Evolutionary conservation across 2,329 filamentous ascomycete genomes (phyloP), one percentile per base, ranked within the genome.

Genomic region (Trichoderma sp.): DNA sequence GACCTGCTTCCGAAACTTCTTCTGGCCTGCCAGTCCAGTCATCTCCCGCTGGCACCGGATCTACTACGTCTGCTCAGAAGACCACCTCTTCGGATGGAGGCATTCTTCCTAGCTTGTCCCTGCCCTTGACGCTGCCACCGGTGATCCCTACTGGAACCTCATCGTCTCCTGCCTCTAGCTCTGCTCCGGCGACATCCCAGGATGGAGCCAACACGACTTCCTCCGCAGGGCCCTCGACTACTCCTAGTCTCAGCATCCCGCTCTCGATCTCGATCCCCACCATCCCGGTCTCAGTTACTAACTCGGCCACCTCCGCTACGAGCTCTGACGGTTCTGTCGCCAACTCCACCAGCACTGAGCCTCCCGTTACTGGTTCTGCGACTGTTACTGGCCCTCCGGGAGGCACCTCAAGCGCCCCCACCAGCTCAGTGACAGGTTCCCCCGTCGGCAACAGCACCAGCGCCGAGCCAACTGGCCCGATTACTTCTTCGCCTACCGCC

Each of bases 61-160:
- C 64, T 39, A n/a, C 60, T 15, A 32, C 36, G 11, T 43, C 43
- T 60, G 12, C 6, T 51, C 61, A 26, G 75, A 72, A 26, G 34
- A 64, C 72, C 5, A 74, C 72, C n/a, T 70, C 74, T 39, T 73
- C 75, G 11, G 73, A 74, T 21, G 18, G 36, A 47, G 67, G 28
- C 47, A 64, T 18, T 36, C 60, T 64, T 47, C 73, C 36, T 62
- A 72, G 18, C 71, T 34, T 47, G 43, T 36, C 32, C 43, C 66
- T 26, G 28, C 60, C 62, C 26, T 7, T 62, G 11, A 65, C 73
- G 36, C 72, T 70, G 36, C 63, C 71, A 4, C 71, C 66, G 18
- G 28, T 32, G 36, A 39, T 72, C 26, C 60, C 70, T 18, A 71
- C 68, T 2, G 57, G 12, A 11, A 60, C 57, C 18, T 60, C 57